Percentiles rank a stretch among this genome's conserved stretches.
phyloP scores from a whole-genome alignment of 2,329 filamentous ascomycete genomes.

The Xylariaceae sp. region DNA sequence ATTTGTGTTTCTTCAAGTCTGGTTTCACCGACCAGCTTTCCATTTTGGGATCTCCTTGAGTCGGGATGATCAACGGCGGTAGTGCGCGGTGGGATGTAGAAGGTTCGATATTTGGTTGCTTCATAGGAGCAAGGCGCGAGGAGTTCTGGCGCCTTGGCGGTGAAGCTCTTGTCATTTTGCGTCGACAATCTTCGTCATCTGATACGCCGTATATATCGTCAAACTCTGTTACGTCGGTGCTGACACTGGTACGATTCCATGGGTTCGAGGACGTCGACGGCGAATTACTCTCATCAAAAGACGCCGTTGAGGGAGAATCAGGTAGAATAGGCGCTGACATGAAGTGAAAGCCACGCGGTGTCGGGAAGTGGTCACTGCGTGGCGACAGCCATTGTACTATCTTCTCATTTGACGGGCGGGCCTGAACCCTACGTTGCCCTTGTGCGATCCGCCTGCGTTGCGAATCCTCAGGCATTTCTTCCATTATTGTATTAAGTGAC shows the following conservation, averaged over 20 bases:
- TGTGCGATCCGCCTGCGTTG: constrained; percentile 36
- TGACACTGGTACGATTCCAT: constrained; percentile 68
- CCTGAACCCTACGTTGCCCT: constrained; percentile 36
- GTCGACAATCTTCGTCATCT: constrained; percentile 69
- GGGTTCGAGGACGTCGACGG: constrained; percentile 62
- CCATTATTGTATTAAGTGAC: constrained; percentile 70
- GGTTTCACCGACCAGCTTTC: constrained; percentile 54
- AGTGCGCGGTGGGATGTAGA: constrained; percentile 47
- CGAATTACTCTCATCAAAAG: constrained; percentile 54
- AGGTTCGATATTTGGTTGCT: constrained; percentile 48
- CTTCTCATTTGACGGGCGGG: constrained; percentile 51
- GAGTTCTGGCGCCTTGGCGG: constrained; percentile 45
- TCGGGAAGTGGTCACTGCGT: constrained; percentile 71
- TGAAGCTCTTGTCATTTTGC: constrained; percentile 52
- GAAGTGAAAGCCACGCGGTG: constrained; percentile 70
- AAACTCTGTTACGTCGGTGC: constrained; percentile 74
- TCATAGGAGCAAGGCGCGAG: constrained; percentile 45
- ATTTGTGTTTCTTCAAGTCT: constrained; percentile 55
- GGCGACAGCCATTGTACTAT: constrained; percentile 65
- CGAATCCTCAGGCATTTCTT: constrained; percentile 56
- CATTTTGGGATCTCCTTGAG: constrained; percentile 41
- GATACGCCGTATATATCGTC: constrained; percentile 89
- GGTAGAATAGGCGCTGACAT: constrained; percentile 67
- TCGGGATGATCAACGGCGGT: constrained; percentile 61
- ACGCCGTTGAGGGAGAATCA: constrained; percentile 63